These are phyloP conservation scores for Fusarium napiforme DNA, from an alignment of 2,329 filamentous ascomycete species.

Conservation along the genomic window DNA sequence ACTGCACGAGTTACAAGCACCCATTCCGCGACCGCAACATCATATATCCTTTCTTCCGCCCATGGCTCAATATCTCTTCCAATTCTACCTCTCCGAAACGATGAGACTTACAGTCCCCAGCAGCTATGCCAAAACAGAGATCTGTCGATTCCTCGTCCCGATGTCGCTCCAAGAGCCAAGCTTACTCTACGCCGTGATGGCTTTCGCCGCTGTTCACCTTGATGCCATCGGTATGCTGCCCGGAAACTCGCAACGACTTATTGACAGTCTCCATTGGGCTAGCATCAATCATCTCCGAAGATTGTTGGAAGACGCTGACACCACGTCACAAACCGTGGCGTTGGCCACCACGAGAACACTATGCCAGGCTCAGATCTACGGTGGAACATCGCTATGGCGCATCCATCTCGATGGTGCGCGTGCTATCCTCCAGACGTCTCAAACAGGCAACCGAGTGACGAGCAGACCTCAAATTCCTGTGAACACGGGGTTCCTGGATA, in stretches of 20 bases:
- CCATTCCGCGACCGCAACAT: background rate
- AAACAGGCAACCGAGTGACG: background rate
- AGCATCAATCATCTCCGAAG: slow-evolving; percentile 16
- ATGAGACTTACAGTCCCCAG: slow-evolving; percentile 33
- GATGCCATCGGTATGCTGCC: slow-evolving; percentile 1
- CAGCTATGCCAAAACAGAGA: slow-evolving; percentile 18
- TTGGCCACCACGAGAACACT: slow-evolving; percentile 27
- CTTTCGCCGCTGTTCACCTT: slow-evolving; percentile 24
- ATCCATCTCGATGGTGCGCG: slow-evolving; percentile 26
- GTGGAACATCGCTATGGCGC: slow-evolving; percentile 22
- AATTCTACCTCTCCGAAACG: slow-evolving; percentile 32
- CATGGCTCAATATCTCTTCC: slow-evolving; percentile 21
- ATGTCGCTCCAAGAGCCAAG: slow-evolving; percentile 26
- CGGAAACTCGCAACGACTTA: background rate
- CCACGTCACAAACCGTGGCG: slow-evolving; percentile 5
- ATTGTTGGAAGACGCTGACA: background rate
- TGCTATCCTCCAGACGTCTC: slow-evolving; percentile 7
- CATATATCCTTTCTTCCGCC: background rate
- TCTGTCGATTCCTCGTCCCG: slow-evolving; percentile 29
- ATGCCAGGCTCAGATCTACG: slow-evolving; percentile 31
- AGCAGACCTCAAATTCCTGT: background rate
- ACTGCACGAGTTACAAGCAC: background rate
- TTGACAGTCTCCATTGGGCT: slow-evolving; percentile 10
- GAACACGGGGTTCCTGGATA: slow-evolving; percentile 6
- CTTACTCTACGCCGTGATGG: slow-evolving; percentile 30